phyloP scores from a whole-genome alignment of 371 early-diverging fungal species.

The Saksenaea vasiformis region DNA sequence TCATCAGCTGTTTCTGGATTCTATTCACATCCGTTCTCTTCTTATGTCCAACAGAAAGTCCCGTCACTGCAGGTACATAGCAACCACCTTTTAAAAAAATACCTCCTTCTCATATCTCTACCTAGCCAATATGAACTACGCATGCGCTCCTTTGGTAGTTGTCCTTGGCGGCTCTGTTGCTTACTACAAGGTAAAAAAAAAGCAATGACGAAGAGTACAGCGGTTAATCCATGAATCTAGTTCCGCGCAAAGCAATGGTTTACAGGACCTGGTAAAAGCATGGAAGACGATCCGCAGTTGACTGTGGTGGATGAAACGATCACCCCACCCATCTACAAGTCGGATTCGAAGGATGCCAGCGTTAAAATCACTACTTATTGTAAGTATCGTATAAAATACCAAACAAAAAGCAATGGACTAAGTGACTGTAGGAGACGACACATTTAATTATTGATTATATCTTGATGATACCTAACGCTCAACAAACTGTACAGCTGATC shows the following conservation, averaged over 20 bases:
- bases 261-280: constrained; percentile 33
- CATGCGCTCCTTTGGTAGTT: constrained; percentile 39
- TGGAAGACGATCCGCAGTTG: neutral
- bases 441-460: no score
- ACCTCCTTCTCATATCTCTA: neutral
- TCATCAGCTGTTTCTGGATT: constrained; percentile 56
- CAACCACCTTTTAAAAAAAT: neutral
- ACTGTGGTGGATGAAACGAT: neutral
- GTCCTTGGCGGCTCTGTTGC: constrained; percentile 29
- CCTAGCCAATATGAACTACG: constrained; percentile 48
- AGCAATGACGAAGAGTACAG: neutral
- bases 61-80: constrained; percentile 48
- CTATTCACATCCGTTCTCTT: constrained; percentile 61
- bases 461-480: no score
- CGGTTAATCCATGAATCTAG: no score
- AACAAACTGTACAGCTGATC: no score
- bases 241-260: constrained; percentile 56
- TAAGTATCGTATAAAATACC: neutral
- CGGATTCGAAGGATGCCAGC: neutral
- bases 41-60: constrained; percentile 58
- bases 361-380: constrained; percentile 1
- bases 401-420: neutral
- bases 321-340: neutral
- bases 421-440: no score
- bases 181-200: constrained; percentile 32